Evolutionary conservation across 2,329 filamentous ascomycete genomes (phyloP).

Genomic region (Metarhizium humberi): DNA sequence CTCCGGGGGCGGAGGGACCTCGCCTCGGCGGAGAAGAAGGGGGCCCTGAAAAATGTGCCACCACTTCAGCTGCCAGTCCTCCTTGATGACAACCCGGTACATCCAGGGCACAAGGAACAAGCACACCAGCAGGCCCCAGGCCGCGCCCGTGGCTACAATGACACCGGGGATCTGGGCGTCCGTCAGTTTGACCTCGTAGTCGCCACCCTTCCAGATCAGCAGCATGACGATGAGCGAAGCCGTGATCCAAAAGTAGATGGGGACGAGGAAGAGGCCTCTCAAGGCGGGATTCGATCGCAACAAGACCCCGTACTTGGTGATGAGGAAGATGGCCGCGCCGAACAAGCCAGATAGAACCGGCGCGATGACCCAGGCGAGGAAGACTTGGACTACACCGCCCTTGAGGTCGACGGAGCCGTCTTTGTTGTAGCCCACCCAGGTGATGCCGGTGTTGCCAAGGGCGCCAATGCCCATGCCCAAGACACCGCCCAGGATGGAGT

Average conservation of each 20-base stretch:
- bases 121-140: slow-evolving; percentile 36
- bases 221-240: slow-evolving; percentile 48
- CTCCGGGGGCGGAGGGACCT: slow-evolving; percentile 31
- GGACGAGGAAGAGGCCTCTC: slow-evolving; percentile 42
- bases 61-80: slow-evolving; percentile 50
- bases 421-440: slow-evolving; percentile 40
- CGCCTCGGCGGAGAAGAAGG: slow-evolving; percentile 36
- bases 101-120: slow-evolving; percentile 51
- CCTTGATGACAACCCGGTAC: slow-evolving; percentile 46
- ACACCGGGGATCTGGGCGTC: slow-evolving; percentile 40
- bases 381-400: slow-evolving; percentile 47
- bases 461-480: slow-evolving; percentile 50
- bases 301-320: slow-evolving; percentile 49
- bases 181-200: slow-evolving; percentile 36
- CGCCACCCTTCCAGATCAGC: slow-evolving; percentile 46
- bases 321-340: slow-evolving; percentile 42
- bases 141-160: slow-evolving; percentile 43
- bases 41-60: slow-evolving; percentile 46
- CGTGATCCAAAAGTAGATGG: slow-evolving; percentile 48
- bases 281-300: slow-evolving; percentile 41
- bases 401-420: slow-evolving; percentile 26
- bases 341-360: slow-evolving; percentile 46
- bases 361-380: slow-evolving; percentile 52
- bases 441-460: slow-evolving; percentile 40
- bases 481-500: slow-evolving; percentile 50